phyloP scores from a whole-genome alignment of 2,329 filamentous ascomycete species.

The Fusarium penzigii region DNA sequence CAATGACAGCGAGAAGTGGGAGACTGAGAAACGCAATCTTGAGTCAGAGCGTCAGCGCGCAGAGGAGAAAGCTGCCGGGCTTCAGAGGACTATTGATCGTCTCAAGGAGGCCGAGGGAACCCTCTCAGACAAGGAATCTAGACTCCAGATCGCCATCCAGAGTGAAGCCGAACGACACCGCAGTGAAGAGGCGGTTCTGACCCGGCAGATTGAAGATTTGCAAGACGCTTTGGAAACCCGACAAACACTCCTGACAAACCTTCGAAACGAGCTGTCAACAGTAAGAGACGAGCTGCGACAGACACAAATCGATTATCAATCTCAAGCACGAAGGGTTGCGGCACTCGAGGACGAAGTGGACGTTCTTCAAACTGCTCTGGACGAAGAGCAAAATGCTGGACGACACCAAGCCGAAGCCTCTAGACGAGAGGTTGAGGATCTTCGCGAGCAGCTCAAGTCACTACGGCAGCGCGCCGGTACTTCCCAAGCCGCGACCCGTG shows the following conservation, averaged over 20 bases:
- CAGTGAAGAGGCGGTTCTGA: conserved; percentile 69
- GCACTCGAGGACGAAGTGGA: conserved; percentile 76
- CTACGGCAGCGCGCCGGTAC: conserved; percentile 18
- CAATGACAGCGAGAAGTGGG: conserved; percentile 73
- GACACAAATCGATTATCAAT: conserved; percentile 62
- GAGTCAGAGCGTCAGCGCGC: conserved; percentile 66
- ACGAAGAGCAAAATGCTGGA: conserved; percentile 28
- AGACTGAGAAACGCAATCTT: conserved; percentile 61
- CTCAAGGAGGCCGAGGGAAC: conserved; percentile 68
- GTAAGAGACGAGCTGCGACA: conserved; percentile 71
- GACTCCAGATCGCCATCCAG: conserved; percentile 66
- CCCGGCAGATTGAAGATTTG: conserved; percentile 72
- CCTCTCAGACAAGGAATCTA: conserved; percentile 67
- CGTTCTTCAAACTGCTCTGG: conserved; percentile 56
- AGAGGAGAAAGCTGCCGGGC: conserved; percentile 65
- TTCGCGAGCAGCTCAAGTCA: conserved; percentile 31
- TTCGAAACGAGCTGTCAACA: conserved; percentile 65
- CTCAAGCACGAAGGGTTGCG: conserved; percentile 65
- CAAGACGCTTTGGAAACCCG: conserved; percentile 70
- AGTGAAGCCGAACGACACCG: conserved; percentile 72
- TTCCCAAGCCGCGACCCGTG: conserved; percentile 27
- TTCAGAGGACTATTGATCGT: conserved; percentile 71
- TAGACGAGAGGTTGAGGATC: conserved; percentile 42
- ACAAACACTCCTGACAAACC: conserved; percentile 63
- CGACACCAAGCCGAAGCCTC: conserved; percentile 43